Conservation (phyloP, 257 asterid species). For the Solanum pimpinellifolium region DNA sequence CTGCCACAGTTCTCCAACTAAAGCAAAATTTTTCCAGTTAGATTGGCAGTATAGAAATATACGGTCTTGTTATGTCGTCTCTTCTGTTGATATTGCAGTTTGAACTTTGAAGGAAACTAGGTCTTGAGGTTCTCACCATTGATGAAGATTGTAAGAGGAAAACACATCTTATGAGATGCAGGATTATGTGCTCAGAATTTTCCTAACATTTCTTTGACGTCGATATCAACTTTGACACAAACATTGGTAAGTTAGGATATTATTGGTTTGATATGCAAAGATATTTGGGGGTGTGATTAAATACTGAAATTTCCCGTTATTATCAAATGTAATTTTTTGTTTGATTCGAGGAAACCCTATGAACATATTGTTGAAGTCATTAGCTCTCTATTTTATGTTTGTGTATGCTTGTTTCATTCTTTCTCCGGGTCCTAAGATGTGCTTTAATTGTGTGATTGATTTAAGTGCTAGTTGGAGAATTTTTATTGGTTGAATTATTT, state of each 20-base stretch:
- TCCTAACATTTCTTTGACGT: neutral
- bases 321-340: too few species aligned
- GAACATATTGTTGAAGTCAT: too few species aligned
- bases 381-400: neutral
- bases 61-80: neutral
- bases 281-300: neutral
- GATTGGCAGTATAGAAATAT: neutral
- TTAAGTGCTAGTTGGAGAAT: neutral
- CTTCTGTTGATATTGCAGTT: neutral
- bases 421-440: too few species aligned
- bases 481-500: neutral
- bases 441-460: too few species aligned
- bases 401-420: too few species aligned
- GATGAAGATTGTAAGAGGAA: neutral
- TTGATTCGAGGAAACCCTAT: neutral
- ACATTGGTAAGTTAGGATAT: neutral
- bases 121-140: neutral
- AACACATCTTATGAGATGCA: neutral
- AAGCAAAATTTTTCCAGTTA: neutral
- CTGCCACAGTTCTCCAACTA: neutral
- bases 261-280: neutral
- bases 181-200: neutral
- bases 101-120: neutral
- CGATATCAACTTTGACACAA: neutral
- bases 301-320: neutral